Evolutionary conservation across 345 rosid species (phyloP).

Genomic region (Heritiera littoralis): DNA sequence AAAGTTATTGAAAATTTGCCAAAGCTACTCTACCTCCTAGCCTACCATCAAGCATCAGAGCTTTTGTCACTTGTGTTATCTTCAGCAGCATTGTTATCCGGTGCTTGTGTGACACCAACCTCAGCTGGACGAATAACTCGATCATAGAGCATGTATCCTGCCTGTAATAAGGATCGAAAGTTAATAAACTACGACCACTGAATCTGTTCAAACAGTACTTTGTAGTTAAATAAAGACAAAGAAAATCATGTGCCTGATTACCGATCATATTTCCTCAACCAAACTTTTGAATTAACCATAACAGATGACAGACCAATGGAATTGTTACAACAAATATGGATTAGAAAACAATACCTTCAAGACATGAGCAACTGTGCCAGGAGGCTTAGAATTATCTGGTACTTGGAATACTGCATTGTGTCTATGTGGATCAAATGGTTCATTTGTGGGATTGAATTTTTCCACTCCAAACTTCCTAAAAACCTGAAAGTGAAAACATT

Average conservation of each 20-base stretch:
- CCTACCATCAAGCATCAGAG: slow-evolving; percentile 39
- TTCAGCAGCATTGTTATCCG: slow-evolving; percentile 36
- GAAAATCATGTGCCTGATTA: neutral
- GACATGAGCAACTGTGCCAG: slow-evolving; percentile 77
- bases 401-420: slow-evolving; percentile 82
- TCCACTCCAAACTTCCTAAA: slow-evolving; percentile 73
- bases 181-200: neutral
- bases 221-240: neutral
- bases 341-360: slow-evolving; percentile 57
- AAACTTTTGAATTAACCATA: neutral
- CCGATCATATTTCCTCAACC: neutral
- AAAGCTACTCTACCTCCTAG: neutral
- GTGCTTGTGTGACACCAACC: slow-evolving; percentile 81
- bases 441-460: slow-evolving; percentile 71
- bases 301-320: neutral
- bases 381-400: slow-evolving; percentile 83
- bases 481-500: slow-evolving; percentile 45
- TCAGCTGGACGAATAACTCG: slow-evolving; percentile 92
- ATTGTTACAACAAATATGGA: neutral
- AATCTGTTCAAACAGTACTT: neutral
- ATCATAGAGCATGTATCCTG: slow-evolving; percentile 74
- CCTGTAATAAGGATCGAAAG: slow-evolving; percentile 43
- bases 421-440: slow-evolving; percentile 88
- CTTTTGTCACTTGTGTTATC: slow-evolving; percentile 26
- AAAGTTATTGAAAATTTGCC: slow-evolving; percentile 21